Base-by-base conservation (phyloP, 805 yeast species). In the Lipomyces orientalis region DNA sequence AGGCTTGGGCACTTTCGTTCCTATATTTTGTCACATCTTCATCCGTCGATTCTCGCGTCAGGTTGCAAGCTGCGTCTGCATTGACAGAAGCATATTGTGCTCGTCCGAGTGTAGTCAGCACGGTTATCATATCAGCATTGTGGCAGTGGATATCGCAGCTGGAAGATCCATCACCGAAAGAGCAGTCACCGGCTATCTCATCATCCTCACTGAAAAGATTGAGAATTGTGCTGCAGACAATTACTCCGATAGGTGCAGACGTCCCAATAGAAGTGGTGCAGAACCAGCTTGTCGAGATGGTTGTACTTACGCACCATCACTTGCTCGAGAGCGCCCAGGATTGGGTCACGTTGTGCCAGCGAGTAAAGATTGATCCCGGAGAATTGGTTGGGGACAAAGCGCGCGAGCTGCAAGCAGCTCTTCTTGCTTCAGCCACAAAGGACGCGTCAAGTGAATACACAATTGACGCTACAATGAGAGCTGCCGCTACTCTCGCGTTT, bases 301-400 rank as follows among this genome's bases (percentile, higher is more conserved):
- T 87, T 19, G 75, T 86, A 31, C 69, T 84, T 5, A 72, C 84
- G 19, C 90, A 88, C 73, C 82, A 81, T 66, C 60, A 73, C 1
- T 62, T 72, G 1, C 75, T 85, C n/a, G 70, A 77, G 57, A 65
- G 77, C 69, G 79, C 81, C 75, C 79, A 84, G 67, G 88, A 89
- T 1, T 94, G 98, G 98, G 89, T 92, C 43, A 90, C 90, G 0
- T 78, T 92, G 54, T 87, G 87, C 49, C 85, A 88, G 73, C 80
- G 85, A 58, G 84, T 90, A 7, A 75, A 78, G 1, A 73, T 84
- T 37, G 96, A 93, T 75, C 91, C 97, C 1, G 90, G 90, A 16
- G 71, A 73, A 0, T 76, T 91, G 39, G 85, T 89, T 1, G 43
- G 71, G 0, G 64, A 66, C 2, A 51, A 77, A 54, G 66, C 70